phyloP scores from a whole-genome alignment of 1,284 basidiomycete genomes.

The Apiotrichum gracile region DNA sequence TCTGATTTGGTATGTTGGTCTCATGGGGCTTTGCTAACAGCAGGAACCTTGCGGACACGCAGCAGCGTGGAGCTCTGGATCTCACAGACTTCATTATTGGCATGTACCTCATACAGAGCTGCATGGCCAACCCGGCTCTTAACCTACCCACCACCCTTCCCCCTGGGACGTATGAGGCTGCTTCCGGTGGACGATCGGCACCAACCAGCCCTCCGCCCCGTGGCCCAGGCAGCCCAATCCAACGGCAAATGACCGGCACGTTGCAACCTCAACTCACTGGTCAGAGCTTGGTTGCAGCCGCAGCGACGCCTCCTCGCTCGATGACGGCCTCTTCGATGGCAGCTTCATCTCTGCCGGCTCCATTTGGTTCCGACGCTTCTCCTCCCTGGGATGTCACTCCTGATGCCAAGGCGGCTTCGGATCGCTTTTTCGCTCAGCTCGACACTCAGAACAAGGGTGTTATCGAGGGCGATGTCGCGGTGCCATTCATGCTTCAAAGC shows the following conservation, averaged over 20 bases:
- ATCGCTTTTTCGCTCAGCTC: slow-evolving; percentile 76
- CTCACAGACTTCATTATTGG: slow-evolving; percentile 89
- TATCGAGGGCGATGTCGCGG: slow-evolving; percentile 89
- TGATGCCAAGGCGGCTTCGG: slow-evolving; percentile 71
- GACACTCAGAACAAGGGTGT: slow-evolving; percentile 71
- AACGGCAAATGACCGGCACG: slow-evolving; percentile 51
- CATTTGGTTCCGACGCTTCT: slow-evolving; percentile 31
- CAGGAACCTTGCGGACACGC: slow-evolving; percentile 91
- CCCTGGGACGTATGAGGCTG: slow-evolving; percentile 85
- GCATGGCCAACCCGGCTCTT: slow-evolving; percentile 74
- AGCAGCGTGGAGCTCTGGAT: slow-evolving; percentile 83
- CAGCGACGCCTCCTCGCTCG: slow-evolving; percentile 16
- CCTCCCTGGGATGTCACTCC: slow-evolving; percentile 74
- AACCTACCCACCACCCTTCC: slow-evolving; percentile 73
- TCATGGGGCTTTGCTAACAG: neutral
- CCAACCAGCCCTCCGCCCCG: slow-evolving; percentile 32
- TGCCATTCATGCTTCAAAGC: slow-evolving; percentile 93
- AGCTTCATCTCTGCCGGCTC: slow-evolving; percentile 7
- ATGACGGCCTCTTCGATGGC: too few relatives aligned
- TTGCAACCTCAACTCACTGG: slow-evolving; percentile 53
- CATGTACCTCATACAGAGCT: slow-evolving; percentile 85
- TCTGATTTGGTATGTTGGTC: slow-evolving; percentile 75
- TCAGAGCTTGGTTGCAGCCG: slow-evolving; percentile 8
- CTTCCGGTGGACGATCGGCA: slow-evolving; percentile 52
- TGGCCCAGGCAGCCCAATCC: slow-evolving; percentile 25